Evolutionary conservation across 1,284 basidiomycete species (phyloP).

Genomic region (Filobasidium uniguttulatum): DNA sequence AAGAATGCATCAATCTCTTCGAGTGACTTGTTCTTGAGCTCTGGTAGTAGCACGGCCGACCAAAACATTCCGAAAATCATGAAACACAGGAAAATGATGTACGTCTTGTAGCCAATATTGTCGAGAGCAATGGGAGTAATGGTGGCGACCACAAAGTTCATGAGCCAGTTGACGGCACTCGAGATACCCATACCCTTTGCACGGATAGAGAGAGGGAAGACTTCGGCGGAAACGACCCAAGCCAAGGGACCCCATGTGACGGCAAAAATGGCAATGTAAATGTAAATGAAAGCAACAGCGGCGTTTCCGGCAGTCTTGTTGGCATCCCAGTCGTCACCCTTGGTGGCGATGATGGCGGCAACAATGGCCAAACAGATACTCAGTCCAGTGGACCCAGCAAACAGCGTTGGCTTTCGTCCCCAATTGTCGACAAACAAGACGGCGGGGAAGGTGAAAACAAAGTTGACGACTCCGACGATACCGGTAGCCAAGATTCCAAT

Average conservation of each 20-base stretch:
- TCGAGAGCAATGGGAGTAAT: slow-evolving; percentile 29
- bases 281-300: slow-evolving; percentile 20
- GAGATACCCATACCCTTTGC: slow-evolving; percentile 35
- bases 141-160: slow-evolving; percentile 34
- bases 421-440: slow-evolving; percentile 34
- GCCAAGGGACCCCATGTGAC: slow-evolving; percentile 34
- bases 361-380: slow-evolving; percentile 32
- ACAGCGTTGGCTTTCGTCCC: slow-evolving; percentile 31
- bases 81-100: slow-evolving; percentile 35
- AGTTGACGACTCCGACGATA: slow-evolving; percentile 57
- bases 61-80: slow-evolving; percentile 31
- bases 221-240: slow-evolving; percentile 33
- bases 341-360: slow-evolving; percentile 28
- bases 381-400: slow-evolving; percentile 30
- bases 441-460: slow-evolving; percentile 33
- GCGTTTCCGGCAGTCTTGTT: slow-evolving; percentile 29
- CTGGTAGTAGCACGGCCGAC: slow-evolving; percentile 27
- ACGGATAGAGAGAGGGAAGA: slow-evolving; percentile 35
- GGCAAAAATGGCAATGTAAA: slow-evolving; percentile 24
- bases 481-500: slow-evolving; percentile 60
- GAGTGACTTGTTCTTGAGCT: slow-evolving; percentile 23
- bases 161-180: slow-evolving; percentile 21
- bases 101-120: slow-evolving; percentile 30
- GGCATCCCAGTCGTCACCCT: slow-evolving; percentile 19
- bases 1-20: slow-evolving; percentile 32